These are phyloP conservation scores for Trapa bicornis DNA, from an alignment of 345 rosid genomes.

Conservation along the genomic window DNA sequence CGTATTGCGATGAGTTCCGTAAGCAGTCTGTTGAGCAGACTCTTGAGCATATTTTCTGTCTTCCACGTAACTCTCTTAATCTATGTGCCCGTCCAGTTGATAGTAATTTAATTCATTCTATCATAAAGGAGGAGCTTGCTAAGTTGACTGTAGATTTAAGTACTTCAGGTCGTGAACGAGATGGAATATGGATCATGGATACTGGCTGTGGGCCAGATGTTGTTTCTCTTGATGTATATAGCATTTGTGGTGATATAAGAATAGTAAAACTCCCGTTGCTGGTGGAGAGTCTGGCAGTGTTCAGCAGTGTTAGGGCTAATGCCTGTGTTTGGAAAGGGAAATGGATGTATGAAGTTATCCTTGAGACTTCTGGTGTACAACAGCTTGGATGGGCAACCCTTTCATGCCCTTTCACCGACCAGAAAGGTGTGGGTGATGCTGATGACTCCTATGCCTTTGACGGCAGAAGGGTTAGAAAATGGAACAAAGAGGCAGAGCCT, in stretches of 20 bases:
- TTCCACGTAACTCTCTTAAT: conserved; percentile 51
- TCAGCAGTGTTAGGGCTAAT: conserved; percentile 84
- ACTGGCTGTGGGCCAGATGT: conserved; percentile 33
- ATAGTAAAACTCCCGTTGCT: conserved; percentile 53
- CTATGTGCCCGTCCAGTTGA: conserved; percentile 37
- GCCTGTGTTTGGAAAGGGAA: conserved; percentile 82
- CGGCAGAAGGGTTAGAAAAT: conserved; percentile 82
- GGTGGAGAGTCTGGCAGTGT: conserved; percentile 77
- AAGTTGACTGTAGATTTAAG: conserved; percentile 19
- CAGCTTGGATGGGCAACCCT: conserved; percentile 96
- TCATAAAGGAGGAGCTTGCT: conserved; percentile 40
- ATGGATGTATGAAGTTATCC: conserved; percentile 94
- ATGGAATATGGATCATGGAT: conserved; percentile 43
- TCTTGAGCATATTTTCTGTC: conserved; percentile 61
- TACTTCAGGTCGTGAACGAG: conserved; percentile 23
- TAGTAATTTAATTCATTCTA: conserved; percentile 24
- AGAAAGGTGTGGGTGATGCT: conserved; percentile 92
- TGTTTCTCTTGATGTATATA: conserved; percentile 54
- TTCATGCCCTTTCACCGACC: conserved; percentile 82
- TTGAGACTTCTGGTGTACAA: conserved; percentile 89
- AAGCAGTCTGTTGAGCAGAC: conserved; percentile 65
- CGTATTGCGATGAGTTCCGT: conserved; percentile 62
- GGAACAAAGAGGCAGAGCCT: conserved; percentile 65
- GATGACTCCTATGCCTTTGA: conserved; percentile 98
- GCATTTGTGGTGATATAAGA: conserved; percentile 76